A percentile compares a stretch with the other conserved stretches of the same genome.
Conservation (phyloP, 495 filamentous ascomycete species). For the Amphirosellinia nigrospora region DNA sequence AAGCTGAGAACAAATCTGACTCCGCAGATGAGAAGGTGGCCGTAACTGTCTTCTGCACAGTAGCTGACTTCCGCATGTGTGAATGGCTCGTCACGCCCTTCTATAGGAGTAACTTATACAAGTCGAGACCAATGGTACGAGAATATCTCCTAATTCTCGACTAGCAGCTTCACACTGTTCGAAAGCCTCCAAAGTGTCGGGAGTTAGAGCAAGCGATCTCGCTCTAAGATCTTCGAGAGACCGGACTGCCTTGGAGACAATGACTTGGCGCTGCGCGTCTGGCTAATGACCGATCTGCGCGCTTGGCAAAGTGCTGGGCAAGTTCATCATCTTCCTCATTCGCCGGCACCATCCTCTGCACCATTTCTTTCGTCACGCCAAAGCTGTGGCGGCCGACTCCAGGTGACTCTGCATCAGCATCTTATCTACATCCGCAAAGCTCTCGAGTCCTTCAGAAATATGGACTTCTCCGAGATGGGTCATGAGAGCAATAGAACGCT, state of each 20-base stretch:
- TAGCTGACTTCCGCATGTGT: conserved; percentile 69
- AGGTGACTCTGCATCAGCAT: conserved; percentile 80
- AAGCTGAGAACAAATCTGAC: conserved; percentile 69
- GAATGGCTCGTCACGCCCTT: conserved; percentile 71
- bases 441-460: conserved; percentile 72
- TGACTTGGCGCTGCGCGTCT: conserved; percentile 84
- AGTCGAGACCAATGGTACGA: conserved; percentile 67
- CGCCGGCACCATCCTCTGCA: conserved; percentile 65
- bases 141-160: conserved; percentile 70
- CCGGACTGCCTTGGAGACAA: conserved; percentile 77
- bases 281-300: conserved; percentile 73
- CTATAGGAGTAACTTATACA: conserved; percentile 71
- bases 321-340: conserved; percentile 66
- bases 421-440: conserved; percentile 83
- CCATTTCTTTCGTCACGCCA: conserved; percentile 64
- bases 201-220: conserved; percentile 75
- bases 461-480: conserved; percentile 82
- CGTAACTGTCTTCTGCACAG: conserved; percentile 63
- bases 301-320: conserved; percentile 68
- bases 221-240: conserved; percentile 79
- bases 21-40: conserved; percentile 56
- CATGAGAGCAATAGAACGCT: conserved; percentile 84
- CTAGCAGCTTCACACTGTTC: conserved; percentile 67
- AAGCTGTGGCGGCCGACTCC: conserved; percentile 78
- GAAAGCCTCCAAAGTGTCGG: conserved; percentile 57